These are phyloP conservation scores for Aspergillus nomiae DNA, from an alignment of 2,329 filamentous ascomycete genomes.

Conservation along the genomic window DNA sequence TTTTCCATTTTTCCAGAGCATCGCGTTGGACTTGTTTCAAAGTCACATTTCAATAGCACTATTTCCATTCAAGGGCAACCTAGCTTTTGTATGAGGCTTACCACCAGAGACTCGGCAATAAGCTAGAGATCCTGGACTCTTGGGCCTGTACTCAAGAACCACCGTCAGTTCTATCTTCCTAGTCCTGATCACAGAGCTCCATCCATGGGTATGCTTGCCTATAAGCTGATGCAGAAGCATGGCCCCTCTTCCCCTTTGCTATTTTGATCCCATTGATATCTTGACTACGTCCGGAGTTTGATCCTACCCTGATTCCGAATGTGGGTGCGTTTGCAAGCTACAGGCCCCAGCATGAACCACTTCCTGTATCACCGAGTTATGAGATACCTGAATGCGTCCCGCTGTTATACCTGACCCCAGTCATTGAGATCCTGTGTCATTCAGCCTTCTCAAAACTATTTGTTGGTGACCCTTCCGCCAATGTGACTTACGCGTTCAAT, in stretches of 20 bases:
- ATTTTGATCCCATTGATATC: background rate
- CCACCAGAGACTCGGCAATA: conserved; percentile 13
- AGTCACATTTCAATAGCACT: background rate
- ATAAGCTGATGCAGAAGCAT: background rate
- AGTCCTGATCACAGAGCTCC: background rate
- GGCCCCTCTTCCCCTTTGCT: background rate
- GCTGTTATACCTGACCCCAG: background rate
- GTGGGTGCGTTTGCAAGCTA: background rate
- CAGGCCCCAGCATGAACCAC: background rate
- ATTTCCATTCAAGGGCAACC: conserved; percentile 17
- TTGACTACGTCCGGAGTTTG: background rate
- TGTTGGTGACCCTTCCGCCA: background rate
- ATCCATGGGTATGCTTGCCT: background rate
- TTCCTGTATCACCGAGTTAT: background rate
- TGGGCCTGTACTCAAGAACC: background rate
- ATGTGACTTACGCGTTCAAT: background rate
- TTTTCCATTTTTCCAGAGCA: conserved; percentile 15
- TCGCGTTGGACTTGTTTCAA: background rate
- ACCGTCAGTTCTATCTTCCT: background rate
- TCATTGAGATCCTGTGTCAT: background rate
- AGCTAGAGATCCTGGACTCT: background rate
- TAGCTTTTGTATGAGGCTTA: conserved; percentile 13
- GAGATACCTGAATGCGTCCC: background rate
- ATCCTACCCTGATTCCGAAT: background rate
- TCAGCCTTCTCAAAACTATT: too few species aligned